Evolutionary conservation across 2,329 filamentous ascomycete genomes (phyloP).

Genomic region (Calonectria multiphialidica): DNA sequence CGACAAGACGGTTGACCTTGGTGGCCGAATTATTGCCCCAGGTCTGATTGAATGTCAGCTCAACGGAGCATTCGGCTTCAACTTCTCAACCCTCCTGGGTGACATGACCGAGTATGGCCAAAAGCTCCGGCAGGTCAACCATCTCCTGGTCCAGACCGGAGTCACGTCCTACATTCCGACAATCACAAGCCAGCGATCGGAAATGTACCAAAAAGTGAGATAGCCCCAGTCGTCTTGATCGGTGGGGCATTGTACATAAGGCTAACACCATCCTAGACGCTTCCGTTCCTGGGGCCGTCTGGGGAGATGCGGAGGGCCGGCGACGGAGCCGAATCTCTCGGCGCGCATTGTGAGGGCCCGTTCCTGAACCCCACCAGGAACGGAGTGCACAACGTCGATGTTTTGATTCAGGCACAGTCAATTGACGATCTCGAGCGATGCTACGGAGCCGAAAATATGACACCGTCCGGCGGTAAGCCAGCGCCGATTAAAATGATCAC

Average conservation of each 20-base stretch:
- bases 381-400: conserved; percentile 83
- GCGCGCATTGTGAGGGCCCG: conserved; percentile 91
- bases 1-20: conserved; percentile 81
- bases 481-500: conserved; percentile 82
- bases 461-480: conserved; percentile 48
- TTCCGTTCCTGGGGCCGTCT: conserved; percentile 83
- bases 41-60: conserved; percentile 93
- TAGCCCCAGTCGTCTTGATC: neutral
- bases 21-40: conserved; percentile 85
- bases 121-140: conserved; percentile 79
- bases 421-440: conserved; percentile 76
- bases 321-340: conserved; percentile 87
- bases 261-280: conserved; percentile 58
- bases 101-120: conserved; percentile 78
- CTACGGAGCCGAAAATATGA: conserved; percentile 80
- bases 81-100: conserved; percentile 84
- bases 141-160: conserved; percentile 78
- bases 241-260: conserved; percentile 35
- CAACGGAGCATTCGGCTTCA: conserved; percentile 93
- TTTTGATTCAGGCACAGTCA: conserved; percentile 74
- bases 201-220: conserved; percentile 81
- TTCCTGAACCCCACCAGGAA: conserved; percentile 88
- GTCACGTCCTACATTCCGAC: conserved; percentile 92
- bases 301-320: conserved; percentile 68
- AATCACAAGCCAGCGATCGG: conserved; percentile 82